Evolutionary conservation across 495 filamentous ascomycete genomes (phyloP).

Genomic region (Neurospora sp.): DNA sequence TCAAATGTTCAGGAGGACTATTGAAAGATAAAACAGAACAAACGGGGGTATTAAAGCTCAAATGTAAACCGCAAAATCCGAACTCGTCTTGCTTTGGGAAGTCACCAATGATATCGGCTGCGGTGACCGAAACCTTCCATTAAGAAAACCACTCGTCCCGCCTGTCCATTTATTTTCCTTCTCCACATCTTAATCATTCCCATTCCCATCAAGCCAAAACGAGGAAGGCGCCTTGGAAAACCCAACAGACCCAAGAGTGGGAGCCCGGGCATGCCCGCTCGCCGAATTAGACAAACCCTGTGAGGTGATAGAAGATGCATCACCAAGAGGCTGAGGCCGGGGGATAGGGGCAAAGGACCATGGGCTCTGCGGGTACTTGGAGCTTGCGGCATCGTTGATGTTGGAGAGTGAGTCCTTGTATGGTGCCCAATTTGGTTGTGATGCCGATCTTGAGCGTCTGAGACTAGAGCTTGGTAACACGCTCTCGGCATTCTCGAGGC

Average conservation of each 20-base stretch:
- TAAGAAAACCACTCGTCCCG: neutral
- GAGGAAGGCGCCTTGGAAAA: neutral
- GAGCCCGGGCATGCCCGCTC: neutral
- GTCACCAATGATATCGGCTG: constrained; percentile 2
- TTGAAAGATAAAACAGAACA: neutral
- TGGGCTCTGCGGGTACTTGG: neutral
- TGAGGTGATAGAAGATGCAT: neutral
- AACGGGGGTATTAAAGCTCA: neutral
- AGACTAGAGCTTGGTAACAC: neutral
- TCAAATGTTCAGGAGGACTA: neutral
- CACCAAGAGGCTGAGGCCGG: neutral
- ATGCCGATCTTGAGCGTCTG: neutral
- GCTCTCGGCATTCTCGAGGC: neutral
- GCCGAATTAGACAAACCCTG: neutral
- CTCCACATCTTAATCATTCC: neutral
- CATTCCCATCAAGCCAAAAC: neutral
- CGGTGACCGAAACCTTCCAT: neutral
- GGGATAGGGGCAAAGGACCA: neutral
- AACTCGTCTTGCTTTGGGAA: constrained; percentile 6
- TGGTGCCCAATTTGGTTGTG: constrained; percentile 10
- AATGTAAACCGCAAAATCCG: constrained; percentile 19
- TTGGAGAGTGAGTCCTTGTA: constrained; percentile 10
- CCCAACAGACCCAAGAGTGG: neutral
- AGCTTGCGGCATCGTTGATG: neutral
- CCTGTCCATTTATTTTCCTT: neutral